Percentiles rank a stretch among this genome's conserved stretches.
These are phyloP conservation scores for Ochetophila trinervis DNA, from an alignment of 306 rosid genomes.

Conservation along the genomic window DNA sequence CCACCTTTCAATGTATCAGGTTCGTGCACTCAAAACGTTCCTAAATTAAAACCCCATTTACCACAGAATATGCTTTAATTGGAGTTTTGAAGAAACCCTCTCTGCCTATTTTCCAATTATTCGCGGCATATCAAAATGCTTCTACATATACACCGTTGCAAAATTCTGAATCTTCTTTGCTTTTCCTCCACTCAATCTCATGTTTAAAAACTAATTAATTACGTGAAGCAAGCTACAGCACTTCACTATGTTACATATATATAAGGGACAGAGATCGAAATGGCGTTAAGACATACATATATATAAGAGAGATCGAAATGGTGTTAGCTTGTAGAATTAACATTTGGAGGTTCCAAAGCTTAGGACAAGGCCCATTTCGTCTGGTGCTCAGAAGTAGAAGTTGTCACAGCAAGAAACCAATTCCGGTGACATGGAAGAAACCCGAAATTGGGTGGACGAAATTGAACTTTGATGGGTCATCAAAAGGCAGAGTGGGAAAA, in stretches of 20 bases:
- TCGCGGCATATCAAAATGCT: constrained; percentile 24
- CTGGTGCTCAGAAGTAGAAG: constrained; percentile 30
- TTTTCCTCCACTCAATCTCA: constrained; percentile 53
- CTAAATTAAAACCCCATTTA: constrained; percentile 9
- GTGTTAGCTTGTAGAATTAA: constrained; percentile 41
- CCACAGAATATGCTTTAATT: constrained; percentile 45
- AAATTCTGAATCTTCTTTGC: constrained; percentile 43
- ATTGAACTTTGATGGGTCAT: constrained; percentile 72
- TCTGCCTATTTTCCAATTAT: constrained; percentile 26
- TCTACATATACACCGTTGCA: constrained; percentile 20
- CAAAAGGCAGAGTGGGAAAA: constrained; percentile 35
- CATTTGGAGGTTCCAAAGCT: constrained; percentile 34
- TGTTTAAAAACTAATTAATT: constrained; percentile 22
- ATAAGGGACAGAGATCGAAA: neutral
- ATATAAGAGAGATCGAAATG: neutral
- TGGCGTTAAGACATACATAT: too few relatives aligned
- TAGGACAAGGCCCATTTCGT: constrained; percentile 34
- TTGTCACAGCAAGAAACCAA: constrained; percentile 43
- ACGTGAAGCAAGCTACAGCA: constrained; percentile 40
- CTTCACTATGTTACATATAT: too few relatives aligned
- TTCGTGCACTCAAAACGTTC: constrained; percentile 43
- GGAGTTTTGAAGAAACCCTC: constrained; percentile 39
- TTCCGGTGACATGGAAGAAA: constrained; percentile 66
- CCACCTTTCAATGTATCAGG: constrained; percentile 1
- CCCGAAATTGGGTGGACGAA: constrained; percentile 70